Evolutionary conservation across 23 red algal genomes (phyloP), one percentile per base, ranked within the genome.

Genomic region (Gracilariopsis chorda): DNA sequence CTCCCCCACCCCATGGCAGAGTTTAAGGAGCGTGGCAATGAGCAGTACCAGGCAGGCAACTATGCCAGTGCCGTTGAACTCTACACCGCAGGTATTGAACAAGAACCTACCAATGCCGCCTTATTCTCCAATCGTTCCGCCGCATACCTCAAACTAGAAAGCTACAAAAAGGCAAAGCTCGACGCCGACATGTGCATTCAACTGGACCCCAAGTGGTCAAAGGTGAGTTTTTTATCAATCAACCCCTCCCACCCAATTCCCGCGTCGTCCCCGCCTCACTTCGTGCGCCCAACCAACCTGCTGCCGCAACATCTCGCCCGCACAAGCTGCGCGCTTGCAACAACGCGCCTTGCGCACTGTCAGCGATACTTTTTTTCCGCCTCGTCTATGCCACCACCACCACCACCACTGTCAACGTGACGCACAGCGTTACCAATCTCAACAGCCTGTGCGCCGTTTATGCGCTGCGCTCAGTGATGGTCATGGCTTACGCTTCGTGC

Each of bases 71-170:
- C 96, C 70, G 76, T 95, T 56, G 92, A 82, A 47, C 73, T 84
- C 61, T 98, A 95, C 85, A 86, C 92, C 13, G 61, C 59, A n/a
- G 88, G 89, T 44, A 93, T 97, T 43, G 87, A 85, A 52, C 87
- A 80, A 25, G 84, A 93, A 28, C 91, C 87, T 64, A 87, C 80
- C 53, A 90, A 94, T 29, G 84, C 90, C 57, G 92, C 83, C 0
- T 41, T 98, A 7, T 98, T 90, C 80, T 90, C 81, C 62, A 97
- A 97, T 60, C 74, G 95, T 35, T 97, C 95, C 25, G 95, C 95
- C 44, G 88, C 89, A 19, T 87, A 90, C 68, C 86, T 91, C 37
- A 97, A 94, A 79, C 59, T 93, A 9, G 90, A 84, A 23, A 33
- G 47, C 47, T 88, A 72, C 28, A 55, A 11, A n/a, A 94, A 88